Evolutionary conservation across 192 early-diverging fungal genomes (phyloP).

Genomic region (Mortierella alpina): DNA sequence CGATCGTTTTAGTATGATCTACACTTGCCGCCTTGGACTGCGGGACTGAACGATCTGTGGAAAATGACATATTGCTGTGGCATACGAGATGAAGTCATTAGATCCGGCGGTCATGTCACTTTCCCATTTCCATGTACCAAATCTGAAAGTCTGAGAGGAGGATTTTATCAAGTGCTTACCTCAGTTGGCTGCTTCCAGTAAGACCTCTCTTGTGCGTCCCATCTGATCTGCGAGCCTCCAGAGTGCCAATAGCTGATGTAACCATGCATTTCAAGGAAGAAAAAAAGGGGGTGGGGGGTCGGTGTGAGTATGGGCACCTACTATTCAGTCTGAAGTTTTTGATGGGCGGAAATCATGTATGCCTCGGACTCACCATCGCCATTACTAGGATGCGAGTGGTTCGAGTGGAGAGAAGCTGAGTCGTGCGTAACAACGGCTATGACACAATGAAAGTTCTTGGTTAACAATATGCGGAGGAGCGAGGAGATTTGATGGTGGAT

Average conservation of each 20-base stretch:
- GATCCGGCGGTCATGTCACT: neutral
- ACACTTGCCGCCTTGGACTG: constrained; percentile 36
- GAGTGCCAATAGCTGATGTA: constrained; percentile 5
- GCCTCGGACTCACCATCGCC: constrained; percentile 33
- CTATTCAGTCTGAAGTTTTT: no score
- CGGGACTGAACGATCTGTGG: constrained; percentile 33
- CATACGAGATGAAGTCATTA: neutral
- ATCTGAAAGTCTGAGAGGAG: no score
- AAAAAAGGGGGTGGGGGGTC: neutral
- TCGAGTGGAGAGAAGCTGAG: constrained; percentile 13
- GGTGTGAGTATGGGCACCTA: no score
- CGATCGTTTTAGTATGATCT: constrained; percentile 1
- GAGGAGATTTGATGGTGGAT: no score
- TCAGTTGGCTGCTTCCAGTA: constrained; percentile 47
- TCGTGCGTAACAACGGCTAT: constrained; percentile 30
- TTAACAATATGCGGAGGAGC: neutral
- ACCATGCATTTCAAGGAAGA: neutral
- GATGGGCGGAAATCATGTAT: no score
- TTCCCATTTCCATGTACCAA: neutral
- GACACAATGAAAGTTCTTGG: neutral
- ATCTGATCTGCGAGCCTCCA: constrained; percentile 32
- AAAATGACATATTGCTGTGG: constrained; percentile 37
- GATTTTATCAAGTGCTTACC: neutral
- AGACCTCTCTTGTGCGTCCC: constrained; percentile 26
- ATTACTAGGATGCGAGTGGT: constrained; percentile 22